Evolutionary conservation across 2,329 filamentous ascomycete species (phyloP).

Genomic region (Cladosporium phlei): DNA sequence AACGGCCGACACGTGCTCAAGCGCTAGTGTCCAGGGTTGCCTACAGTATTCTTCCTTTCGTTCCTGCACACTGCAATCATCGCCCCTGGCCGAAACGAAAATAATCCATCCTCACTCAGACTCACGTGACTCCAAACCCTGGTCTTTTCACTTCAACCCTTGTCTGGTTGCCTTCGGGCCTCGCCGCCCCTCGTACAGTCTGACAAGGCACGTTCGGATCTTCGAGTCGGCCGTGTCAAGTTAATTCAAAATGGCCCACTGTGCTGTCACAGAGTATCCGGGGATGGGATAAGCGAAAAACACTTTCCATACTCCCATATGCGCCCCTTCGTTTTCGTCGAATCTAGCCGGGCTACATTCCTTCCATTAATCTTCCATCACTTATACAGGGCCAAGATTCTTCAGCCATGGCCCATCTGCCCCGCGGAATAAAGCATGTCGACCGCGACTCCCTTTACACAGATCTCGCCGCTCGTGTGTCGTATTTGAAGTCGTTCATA

Average conservation of each 20-base stretch:
- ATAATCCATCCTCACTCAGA: no score
- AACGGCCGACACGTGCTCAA: no score
- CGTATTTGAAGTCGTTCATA: slow-evolving; percentile 70
- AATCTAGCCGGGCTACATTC: no score
- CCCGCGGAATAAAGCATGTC: slow-evolving; percentile 51
- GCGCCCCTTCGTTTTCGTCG: slow-evolving; percentile 6
- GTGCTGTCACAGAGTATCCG: slow-evolving; percentile 2
- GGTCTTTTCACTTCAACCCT: not conserved
- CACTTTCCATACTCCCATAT: slow-evolving; percentile 1
- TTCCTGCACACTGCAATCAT: no score
- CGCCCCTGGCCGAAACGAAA: no score
- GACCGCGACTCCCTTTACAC: slow-evolving; percentile 68
- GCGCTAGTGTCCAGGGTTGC: no score
- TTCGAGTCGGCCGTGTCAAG: slow-evolving; percentile 1
- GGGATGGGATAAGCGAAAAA: slow-evolving; percentile 5
- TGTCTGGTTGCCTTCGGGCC: not conserved
- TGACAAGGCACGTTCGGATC: slow-evolving; percentile 6
- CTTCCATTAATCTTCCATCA: not conserved
- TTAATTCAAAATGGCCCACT: slow-evolving; percentile 1
- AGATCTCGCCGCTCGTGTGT: slow-evolving; percentile 62
- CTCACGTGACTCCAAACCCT: no score
- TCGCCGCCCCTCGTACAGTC: slow-evolving; percentile 7
- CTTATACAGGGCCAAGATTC: not conserved
- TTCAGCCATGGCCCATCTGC: slow-evolving; percentile 16
- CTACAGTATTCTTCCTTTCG: no score